Conservation (phyloP, 176 grass and related monocot genomes). For the Carex pumila region DNA sequence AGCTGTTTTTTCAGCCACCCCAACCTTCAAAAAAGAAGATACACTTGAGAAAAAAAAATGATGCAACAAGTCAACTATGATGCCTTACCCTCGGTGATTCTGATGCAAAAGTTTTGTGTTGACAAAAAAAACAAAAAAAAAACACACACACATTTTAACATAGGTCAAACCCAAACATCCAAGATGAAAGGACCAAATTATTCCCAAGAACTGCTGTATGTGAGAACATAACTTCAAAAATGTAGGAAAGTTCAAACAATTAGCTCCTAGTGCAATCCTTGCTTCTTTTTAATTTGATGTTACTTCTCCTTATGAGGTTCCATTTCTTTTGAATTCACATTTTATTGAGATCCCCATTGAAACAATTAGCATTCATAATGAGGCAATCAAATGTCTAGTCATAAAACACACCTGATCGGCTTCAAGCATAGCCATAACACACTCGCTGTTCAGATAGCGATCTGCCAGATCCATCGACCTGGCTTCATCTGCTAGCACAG, state of each 20-base stretch:
- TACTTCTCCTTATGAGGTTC: neutral
- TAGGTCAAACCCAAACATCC: neutral
- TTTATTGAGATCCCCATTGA: neutral
- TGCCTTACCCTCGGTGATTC: neutral
- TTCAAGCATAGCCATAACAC: slow-evolving; percentile 98
- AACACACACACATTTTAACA: neutral
- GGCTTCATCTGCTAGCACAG: slow-evolving; percentile 90
- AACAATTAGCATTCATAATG: neutral
- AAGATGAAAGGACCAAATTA: neutral
- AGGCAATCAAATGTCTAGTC: neutral
- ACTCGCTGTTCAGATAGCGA: slow-evolving; percentile 95
- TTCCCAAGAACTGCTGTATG: neutral
- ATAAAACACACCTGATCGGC: slow-evolving; percentile 70
- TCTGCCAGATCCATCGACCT: slow-evolving; percentile 98
- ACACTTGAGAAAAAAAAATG: neutral
- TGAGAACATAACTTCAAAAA: neutral
- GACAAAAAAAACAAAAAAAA: neutral
- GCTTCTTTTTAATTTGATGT: neutral
- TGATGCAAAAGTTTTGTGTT: neutral
- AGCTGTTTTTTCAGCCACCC: slow-evolving; percentile 70
- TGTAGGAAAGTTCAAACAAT: neutral
- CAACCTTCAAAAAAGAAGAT: slow-evolving; percentile 55
- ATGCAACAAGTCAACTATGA: neutral
- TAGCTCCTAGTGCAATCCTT: neutral
- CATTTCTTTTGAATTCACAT: neutral